Percentiles rank a stretch among this genome's conserved stretches.
These are phyloP conservation scores for Xylariaceae sp. DNA, from an alignment of 2,329 filamentous ascomycete species.

Conservation along the genomic window DNA sequence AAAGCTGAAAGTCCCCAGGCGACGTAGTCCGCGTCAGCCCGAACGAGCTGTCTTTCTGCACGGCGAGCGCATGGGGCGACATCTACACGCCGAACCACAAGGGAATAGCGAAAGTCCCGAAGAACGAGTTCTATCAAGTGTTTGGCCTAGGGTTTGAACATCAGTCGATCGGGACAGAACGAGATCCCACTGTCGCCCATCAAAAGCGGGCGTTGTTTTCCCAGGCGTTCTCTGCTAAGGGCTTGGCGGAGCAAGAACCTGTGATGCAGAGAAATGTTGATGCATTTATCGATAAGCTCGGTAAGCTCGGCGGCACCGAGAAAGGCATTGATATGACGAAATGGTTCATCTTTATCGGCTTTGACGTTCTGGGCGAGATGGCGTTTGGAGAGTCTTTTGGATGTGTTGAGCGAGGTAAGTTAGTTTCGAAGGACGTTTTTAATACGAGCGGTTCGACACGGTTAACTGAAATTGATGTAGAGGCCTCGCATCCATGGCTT, in stretches of 20 bases:
- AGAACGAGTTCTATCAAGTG: background rate
- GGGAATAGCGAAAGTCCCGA: background rate
- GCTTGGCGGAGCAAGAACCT: slow-evolving; percentile 4
- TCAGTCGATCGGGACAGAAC: background rate
- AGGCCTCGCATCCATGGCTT: slow-evolving; percentile 9
- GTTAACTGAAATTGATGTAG: background rate
- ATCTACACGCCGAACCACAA: background rate
- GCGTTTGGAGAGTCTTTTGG: slow-evolving; percentile 10
- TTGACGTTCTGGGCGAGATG: slow-evolving; percentile 15
- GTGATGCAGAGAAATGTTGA: slow-evolving; percentile 3
- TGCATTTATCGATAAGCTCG: slow-evolving; percentile 1
- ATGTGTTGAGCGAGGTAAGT: slow-evolving; percentile 4
- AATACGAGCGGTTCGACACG: background rate
- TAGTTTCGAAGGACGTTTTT: background rate
- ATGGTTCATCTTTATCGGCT: slow-evolving; percentile 8
- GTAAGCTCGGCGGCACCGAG: background rate
- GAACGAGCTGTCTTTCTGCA: background rate
- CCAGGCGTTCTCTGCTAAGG: slow-evolving; percentile 2
- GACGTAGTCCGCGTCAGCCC: background rate
- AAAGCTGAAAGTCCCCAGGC: background rate
- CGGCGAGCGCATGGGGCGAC: background rate
- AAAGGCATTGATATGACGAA: slow-evolving; percentile 5
- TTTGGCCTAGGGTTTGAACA: background rate
- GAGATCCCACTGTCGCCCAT: background rate
- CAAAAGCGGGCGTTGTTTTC: background rate